Base-by-base conservation (phyloP, 768 basidiomycete species). In the Serendipita sp. region DNA sequence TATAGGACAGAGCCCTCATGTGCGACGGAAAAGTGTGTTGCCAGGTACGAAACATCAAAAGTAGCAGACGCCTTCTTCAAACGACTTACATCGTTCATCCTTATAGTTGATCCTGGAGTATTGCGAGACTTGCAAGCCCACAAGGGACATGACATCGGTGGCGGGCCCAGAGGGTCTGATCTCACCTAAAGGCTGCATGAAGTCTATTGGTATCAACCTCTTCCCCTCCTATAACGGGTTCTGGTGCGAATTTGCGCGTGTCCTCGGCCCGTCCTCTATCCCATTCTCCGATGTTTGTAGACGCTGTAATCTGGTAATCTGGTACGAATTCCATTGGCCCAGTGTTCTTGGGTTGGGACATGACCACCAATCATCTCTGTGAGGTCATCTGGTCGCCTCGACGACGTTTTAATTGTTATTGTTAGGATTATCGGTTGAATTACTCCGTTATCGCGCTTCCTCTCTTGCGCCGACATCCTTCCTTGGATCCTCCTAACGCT, bases 1-100 rank as follows among this genome's bases (percentile, higher is more conserved):
- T 23, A 40, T 78, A 67, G 74, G 80, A 63, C 76, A 78, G 65
- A 82, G 85, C 48, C 80, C 92, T 63, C 95, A 99, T 75, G 83
- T 94, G 37, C 84, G 95, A 69, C 82, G 95, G 74, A 96, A 93
- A 79, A 95, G 91, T 70, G 93, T 95, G 53, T 79, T 97, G 66
- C 94, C 92, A 76, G 87, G 90, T 90, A 73, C 63, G 73, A 65
- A 44, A 60, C 23, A 23, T 23, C 23, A 23, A 23, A 23, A 23
- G 23, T 23, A 23, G 23, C 23, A 23, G 23, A 44, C 72, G 67
- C 69, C 64, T 18, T 16, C 34, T 27, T 11, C 37, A 34, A n/a
- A 16, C 55, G 64, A 45, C 11, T 15, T 36, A 13, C 23, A 34
- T 13, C 29, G 0, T 15, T 18, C 34, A 18, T 23, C 3, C 50